Percentiles rank a stretch among this genome's conserved stretches.
phyloP scores from a whole-genome alignment of 805 yeast species.

The Clavispora santaluciae region DNA sequence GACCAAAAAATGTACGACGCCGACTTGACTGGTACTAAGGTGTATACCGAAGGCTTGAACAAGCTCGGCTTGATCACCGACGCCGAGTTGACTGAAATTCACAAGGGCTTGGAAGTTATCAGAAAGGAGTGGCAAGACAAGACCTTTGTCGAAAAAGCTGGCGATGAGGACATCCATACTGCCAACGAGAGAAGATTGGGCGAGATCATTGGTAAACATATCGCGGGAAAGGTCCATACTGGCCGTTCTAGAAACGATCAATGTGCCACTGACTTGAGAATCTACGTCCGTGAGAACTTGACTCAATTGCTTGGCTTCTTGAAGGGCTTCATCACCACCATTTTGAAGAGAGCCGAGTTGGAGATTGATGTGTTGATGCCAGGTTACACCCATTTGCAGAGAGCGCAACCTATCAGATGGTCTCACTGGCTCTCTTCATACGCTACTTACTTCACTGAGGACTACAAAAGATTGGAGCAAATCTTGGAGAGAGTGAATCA shows the following conservation, averaged over 20 bases:
- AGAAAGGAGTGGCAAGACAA: constrained; percentile 76
- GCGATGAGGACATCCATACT: constrained; percentile 98
- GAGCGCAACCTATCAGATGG: constrained; percentile 99
- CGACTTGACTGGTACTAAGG: constrained; percentile 90
- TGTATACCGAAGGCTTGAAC: constrained; percentile 81
- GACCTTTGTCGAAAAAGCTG: constrained; percentile 67
- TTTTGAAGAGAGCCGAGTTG: constrained; percentile 68
- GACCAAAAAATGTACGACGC: constrained; percentile 94
- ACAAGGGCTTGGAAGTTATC: constrained; percentile 70
- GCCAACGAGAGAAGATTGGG: constrained; percentile 98
- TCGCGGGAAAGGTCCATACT: constrained; percentile 98
- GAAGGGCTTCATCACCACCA: constrained; percentile 58
- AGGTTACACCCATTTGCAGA: constrained; percentile 96
- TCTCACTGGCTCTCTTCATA: constrained; percentile 94
- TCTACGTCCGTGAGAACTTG: constrained; percentile 79
- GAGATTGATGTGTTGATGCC: constrained; percentile 97
- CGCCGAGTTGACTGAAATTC: constrained; percentile 76
- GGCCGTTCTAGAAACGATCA: constrained; percentile 98
- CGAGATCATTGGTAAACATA: constrained; percentile 86
- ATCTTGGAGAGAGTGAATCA: constrained; percentile 76
- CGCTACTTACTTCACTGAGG: constrained; percentile 92
- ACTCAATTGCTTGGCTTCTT: constrained; percentile 53
- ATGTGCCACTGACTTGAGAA: constrained; percentile 98
- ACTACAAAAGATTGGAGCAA: constrained; percentile 78
- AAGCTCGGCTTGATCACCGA: constrained; percentile 70